Base-by-base conservation (phyloP, 345 rosid genomes). In the Boechera retrofracta region DNA sequence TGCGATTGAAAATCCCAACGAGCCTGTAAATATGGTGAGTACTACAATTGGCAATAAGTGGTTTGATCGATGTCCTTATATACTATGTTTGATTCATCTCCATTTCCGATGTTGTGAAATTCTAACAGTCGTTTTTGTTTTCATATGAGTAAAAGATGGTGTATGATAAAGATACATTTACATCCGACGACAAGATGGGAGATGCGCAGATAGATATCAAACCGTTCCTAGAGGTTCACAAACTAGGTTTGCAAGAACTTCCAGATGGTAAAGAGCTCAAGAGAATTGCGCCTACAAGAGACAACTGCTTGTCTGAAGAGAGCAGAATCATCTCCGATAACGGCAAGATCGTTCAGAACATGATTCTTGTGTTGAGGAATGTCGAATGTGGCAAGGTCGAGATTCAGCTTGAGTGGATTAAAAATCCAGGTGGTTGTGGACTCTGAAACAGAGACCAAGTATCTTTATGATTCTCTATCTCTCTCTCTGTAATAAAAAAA, bases 131-230 rank as follows among this genome's bases (percentile, higher is more conserved):
- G 7, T 18, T 47, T 47, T 6, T 47, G 28, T 31, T 26, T 28
- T 10, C 6, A 15, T 6, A 2, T n/a, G 78, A 7, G 52, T 47
- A 15, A 81, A 21, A 89, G 96, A 79, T 39, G 6, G 97, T 95
- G 69, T 91, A 81, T 58, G 98, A 95, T 81, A 82, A 89, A 64
- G 99, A 91, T 80, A 89, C 86, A 4, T 71, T 95, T 4, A 81
- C 86, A 7, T 77, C 73, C 10, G 93, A 95, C 66, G 99, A 95
- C 77, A 74, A 79, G 67, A 88, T 92, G 97, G 98, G 98, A 26
- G 91, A 91, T 7, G 96, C 94, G 7, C 75, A 83, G 61, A 82
- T 95, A n/a, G 94, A 86, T 29, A 67, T 92, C 29, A 77, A 79
- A 67, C 79, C 91, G 6, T 92, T 80, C 29, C 6, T 88, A 26